Conservation (phyloP, 2,329 filamentous ascomycete species). For the Hypoxylon sp. region DNA sequence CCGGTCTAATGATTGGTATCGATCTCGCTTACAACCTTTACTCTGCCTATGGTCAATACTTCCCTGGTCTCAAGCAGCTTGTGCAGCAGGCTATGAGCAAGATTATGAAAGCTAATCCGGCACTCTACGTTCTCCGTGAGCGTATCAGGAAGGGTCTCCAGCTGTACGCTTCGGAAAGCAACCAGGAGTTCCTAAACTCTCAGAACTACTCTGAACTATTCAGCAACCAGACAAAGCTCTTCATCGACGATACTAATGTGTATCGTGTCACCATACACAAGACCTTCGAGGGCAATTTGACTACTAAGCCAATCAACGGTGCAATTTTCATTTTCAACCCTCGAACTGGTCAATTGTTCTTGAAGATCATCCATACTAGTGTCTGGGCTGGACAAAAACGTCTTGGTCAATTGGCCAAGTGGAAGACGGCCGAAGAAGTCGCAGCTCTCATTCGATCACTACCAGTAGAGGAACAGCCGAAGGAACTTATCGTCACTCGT, state of each 20-base stretch:
- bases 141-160: conserved; percentile 99
- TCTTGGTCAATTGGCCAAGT: conserved; percentile 97
- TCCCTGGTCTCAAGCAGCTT: conserved; percentile 95
- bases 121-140: conserved; percentile 94
- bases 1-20: conserved; percentile 96
- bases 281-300: conserved; percentile 99
- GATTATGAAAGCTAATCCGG: conserved; percentile 99
- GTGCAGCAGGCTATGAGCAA: conserved; percentile 99
- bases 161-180: conserved; percentile 97
- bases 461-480: conserved; percentile 97
- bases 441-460: conserved; percentile 95
- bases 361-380: conserved; percentile 99
- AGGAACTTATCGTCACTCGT: conserved; percentile 97
- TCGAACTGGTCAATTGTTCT: conserved; percentile 95
- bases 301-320: conserved; percentile 98
- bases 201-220: conserved; percentile 99
- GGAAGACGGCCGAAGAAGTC: conserved; percentile 99
- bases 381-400: conserved; percentile 99
- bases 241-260: conserved; percentile 99
- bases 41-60: conserved; percentile 98
- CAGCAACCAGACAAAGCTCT: conserved; percentile 98
- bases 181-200: conserved; percentile 98
- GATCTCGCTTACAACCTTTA: conserved; percentile 98
- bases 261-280: conserved; percentile 99
- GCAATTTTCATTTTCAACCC: conserved; percentile 99